A percentile compares a stretch with the other conserved stretches of the same genome.
Evolutionary conservation across 2,329 filamentous ascomycete genomes (phyloP).

Genomic region (Falciphora oryzae): DNA sequence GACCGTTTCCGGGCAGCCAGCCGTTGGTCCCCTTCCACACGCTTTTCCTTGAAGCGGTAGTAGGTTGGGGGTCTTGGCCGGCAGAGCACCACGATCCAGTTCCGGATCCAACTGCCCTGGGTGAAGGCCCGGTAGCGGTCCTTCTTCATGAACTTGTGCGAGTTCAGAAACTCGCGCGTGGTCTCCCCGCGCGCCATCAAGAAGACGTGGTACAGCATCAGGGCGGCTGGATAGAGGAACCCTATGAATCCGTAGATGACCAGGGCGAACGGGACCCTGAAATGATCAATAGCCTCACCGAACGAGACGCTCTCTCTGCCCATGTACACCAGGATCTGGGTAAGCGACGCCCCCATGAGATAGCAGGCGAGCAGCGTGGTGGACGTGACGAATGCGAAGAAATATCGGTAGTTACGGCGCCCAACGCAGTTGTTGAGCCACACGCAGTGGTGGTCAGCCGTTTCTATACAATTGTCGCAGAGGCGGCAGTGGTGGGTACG

Average conservation of each 20-base stretch:
- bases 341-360: conserved; percentile 70
- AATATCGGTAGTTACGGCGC: conserved; percentile 95
- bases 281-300: conserved; percentile 58
- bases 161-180: conserved; percentile 92
- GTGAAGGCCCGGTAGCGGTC: conserved; percentile 90
- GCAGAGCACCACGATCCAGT: conserved; percentile 75
- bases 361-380: conserved; percentile 72
- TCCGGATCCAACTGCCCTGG: conserved; percentile 67
- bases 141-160: conserved; percentile 87
- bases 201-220: conserved; percentile 87
- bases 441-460: conserved; percentile 95
- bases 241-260: conserved; percentile 74
- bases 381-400: conserved; percentile 83
- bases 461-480: conserved; percentile 96
- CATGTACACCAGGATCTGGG: conserved; percentile 72
- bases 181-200: conserved; percentile 88
- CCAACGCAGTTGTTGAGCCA: conserved; percentile 99
- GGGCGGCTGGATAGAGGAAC: conserved; percentile 72
- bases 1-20: conserved; percentile 51
- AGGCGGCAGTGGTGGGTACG: conserved; percentile 93
- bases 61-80: conserved; percentile 85
- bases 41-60: conserved; percentile 74
- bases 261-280: conserved; percentile 81
- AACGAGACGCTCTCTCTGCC: conserved; percentile 61
- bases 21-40: conserved; percentile 77